phyloP scores from a whole-genome alignment of 1,284 basidiomycete genomes.

The Trichosporon faecale region DNA sequence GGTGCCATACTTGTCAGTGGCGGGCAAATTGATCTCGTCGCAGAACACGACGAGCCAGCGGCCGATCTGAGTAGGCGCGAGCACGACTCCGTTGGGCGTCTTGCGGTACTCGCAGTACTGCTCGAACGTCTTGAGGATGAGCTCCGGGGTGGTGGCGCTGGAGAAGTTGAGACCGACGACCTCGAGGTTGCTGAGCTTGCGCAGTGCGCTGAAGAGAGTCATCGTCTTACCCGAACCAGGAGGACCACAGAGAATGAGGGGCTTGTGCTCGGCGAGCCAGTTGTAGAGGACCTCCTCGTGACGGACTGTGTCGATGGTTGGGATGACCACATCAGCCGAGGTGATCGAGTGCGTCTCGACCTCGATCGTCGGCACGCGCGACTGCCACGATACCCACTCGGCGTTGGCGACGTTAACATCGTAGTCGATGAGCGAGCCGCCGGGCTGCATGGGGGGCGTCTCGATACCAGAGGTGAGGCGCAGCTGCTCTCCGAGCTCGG shows the following conservation, averaged over 20 bases:
- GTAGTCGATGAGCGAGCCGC: constrained; percentile 88
- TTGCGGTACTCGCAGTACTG: constrained; percentile 99
- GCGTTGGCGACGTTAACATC: constrained; percentile 83
- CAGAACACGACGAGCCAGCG: constrained; percentile 99
- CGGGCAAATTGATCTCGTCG: constrained; percentile 98
- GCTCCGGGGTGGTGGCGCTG: constrained; percentile 94
- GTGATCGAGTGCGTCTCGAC: constrained; percentile 96
- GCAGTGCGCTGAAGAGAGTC: constrained; percentile 98
- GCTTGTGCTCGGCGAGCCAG: constrained; percentile 98
- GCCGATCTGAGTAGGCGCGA: constrained; percentile 91
- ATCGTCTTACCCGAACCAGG: constrained; percentile 99
- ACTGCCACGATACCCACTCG: constrained; percentile 90
- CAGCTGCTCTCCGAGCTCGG: constrained; percentile 86
- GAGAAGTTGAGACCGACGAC: constrained; percentile 99
- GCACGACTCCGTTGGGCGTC: constrained; percentile 92
- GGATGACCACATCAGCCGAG: constrained; percentile 93
- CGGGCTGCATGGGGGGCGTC: constrained; percentile 69
- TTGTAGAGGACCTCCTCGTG: constrained; percentile 98
- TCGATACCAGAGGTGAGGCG: constrained; percentile 83
- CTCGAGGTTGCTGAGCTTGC: constrained; percentile 97
- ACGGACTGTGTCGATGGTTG: constrained; percentile 96
- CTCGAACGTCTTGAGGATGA: constrained; percentile 98
- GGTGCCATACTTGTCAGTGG: constrained; percentile 96
- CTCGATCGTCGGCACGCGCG: constrained; percentile 88
- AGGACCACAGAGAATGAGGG: constrained; percentile 95